Evolutionary conservation across 768 basidiomycete genomes (phyloP), one percentile per base, ranked within the genome.

Genomic region (Xerocomellus chrysenteron): DNA sequence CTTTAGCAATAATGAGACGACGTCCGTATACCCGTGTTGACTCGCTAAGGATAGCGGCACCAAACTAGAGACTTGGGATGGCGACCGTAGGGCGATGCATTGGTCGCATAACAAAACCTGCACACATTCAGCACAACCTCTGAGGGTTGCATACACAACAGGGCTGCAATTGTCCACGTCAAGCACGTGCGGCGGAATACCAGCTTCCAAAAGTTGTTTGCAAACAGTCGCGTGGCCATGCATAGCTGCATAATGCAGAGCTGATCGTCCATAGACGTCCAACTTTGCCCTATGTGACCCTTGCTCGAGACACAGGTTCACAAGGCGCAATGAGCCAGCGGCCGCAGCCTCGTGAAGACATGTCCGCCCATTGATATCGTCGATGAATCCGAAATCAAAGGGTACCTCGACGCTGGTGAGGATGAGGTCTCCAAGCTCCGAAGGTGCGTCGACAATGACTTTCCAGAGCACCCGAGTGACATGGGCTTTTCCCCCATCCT

Each of bases 381-480:
- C 97, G 46, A 98, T 80, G 68, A 93, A 98, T 46, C 80, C 78
- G 69, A 93, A 98, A 72, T 98, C 92, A 68, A 98, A 92, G 0
- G 87, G 85, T 14, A 74, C 75, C 26, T 78, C 77, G 19, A 88
- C 73, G 16, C 87, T 83, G 33, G 84, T 75, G 30, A 94, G 75
- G 45, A 94, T 88, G 48, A 92, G 74, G 65, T 92, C 86, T 19
- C 82, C 87, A 42, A 91, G 76, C n/a, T 82, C 81, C 3, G 78
- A 71, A 45, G 87, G 85, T 10, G 93, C 91, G 59, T 92, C 89
- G 49, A 94, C 84, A 56, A 90, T 84, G 14, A 92, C 86, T 67
- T 92, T 90, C 97, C 97, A 99, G 17, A 98, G 77, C 35, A 98
- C 92, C n/a, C 97, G 85, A 35, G 90, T 88, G 30, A 97, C 82